Percentiles rank a stretch among this genome's conserved stretches.
phyloP scores from a whole-genome alignment of 1,139 yeast species.

The Blastobotrys illinoisensis region DNA sequence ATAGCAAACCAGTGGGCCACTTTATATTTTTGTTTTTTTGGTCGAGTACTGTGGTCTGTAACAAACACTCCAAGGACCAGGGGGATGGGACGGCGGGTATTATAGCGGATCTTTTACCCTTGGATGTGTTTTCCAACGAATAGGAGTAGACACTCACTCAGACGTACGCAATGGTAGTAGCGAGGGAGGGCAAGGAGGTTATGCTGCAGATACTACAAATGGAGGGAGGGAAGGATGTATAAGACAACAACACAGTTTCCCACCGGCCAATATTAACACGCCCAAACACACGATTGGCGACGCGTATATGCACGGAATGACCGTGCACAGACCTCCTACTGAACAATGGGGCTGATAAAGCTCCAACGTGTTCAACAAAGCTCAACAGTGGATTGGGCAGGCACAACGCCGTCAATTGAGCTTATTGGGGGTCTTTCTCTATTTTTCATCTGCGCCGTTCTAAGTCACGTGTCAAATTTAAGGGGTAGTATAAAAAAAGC shows the following conservation, averaged over 20 bases:
- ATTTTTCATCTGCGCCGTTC: too few relatives aligned
- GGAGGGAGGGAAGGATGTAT: background rate
- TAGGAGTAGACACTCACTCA: background rate
- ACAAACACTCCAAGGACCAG: background rate
- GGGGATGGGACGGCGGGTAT: background rate
- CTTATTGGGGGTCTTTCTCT: background rate
- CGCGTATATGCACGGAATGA: background rate
- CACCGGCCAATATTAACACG: background rate
- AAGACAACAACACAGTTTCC: background rate
- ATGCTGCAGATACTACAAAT: background rate
- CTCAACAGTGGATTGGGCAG: background rate
- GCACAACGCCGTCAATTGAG: background rate
- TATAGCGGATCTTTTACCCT: background rate
- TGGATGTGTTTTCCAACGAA: background rate
- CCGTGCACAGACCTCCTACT: background rate
- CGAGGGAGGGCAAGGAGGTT: background rate
- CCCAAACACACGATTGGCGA: background rate
- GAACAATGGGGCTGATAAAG: background rate
- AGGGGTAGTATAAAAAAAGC: too few relatives aligned
- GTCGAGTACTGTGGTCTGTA: background rate
- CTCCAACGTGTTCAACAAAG: background rate
- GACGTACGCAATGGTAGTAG: background rate
- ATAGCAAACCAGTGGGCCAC: background rate
- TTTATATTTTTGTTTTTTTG: background rate
- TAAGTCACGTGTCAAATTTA: background rate